These are phyloP conservation scores for Nakazawaea anatomiae DNA, from an alignment of 805 yeast genomes.

Conservation along the genomic window DNA sequence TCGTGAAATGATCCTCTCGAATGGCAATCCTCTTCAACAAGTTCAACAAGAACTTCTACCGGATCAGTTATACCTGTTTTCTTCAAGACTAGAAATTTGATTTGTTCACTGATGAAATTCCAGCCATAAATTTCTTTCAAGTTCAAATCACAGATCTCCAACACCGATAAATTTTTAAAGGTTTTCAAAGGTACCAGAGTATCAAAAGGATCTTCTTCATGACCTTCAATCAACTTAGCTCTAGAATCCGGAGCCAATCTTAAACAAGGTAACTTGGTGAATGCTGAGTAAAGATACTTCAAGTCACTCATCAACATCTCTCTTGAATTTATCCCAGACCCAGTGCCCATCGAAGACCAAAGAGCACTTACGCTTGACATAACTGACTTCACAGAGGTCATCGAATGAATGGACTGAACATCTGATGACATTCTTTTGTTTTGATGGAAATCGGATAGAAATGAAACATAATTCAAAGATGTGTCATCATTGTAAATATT, in stretches of 20 bases:
- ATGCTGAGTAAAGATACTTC: slow-evolving; percentile 54
- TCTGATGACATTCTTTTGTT: slow-evolving; percentile 23
- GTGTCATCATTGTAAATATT: slow-evolving; percentile 47
- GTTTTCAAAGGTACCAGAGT: slow-evolving; percentile 59
- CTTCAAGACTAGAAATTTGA: slow-evolving; percentile 49
- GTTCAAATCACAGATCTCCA: slow-evolving; percentile 54
- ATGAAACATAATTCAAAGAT: slow-evolving; percentile 47
- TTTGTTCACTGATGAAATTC: slow-evolving; percentile 48
- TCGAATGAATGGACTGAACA: slow-evolving; percentile 48
- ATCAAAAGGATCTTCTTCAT: slow-evolving; percentile 68
- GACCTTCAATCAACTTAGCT: slow-evolving; percentile 50
- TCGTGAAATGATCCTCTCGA: slow-evolving; percentile 20
- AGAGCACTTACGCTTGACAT: slow-evolving; percentile 39
- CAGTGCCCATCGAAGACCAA: slow-evolving; percentile 26
- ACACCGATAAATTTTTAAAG: slow-evolving; percentile 56
- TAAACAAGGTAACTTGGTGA: slow-evolving; percentile 60
- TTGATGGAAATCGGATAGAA: slow-evolving; percentile 48
- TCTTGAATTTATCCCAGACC: slow-evolving; percentile 34
- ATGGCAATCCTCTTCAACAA: slow-evolving; percentile 45
- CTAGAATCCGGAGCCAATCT: slow-evolving; percentile 55
- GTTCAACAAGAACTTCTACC: slow-evolving; percentile 42
- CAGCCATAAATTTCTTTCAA: slow-evolving; percentile 65
- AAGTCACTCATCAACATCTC: slow-evolving; percentile 37
- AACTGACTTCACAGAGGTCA: slow-evolving; percentile 50
- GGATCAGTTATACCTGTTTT: slow-evolving; percentile 46